Base-by-base conservation (phyloP, 129 eudicot genomes). In the Tanacetum coccineum region DNA sequence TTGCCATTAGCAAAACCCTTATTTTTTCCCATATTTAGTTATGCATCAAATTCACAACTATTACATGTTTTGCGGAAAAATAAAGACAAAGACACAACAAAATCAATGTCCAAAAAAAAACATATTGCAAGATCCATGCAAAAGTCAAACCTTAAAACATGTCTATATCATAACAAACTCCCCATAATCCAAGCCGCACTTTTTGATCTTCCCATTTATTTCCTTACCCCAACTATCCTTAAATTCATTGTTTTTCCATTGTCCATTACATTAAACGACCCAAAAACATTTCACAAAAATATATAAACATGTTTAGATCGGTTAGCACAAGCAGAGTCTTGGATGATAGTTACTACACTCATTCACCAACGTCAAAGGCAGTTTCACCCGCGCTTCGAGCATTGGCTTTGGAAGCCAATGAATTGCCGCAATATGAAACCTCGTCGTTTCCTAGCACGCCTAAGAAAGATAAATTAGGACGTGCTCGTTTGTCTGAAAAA, bases 401-500 rank as follows among this genome's bases (percentile, higher is more conserved):
- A 45, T 72, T 84, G 32, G 81, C 86, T 3, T 66, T 76, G 14
- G 95, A 83, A 64, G 68, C 79, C 13, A 45, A 64, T 60, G 85
- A 79, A 66, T 63, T 81, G 53, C 83, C 83, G 6, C 64, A 67
- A 7, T 68, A 73, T 56, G 90, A 84, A 64, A 52, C 80, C 3
- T 68, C 75, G 3, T 73, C 85, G n/a, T 47, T 63, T 14, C 73
- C 87, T 12, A 78, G 80, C 4, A 65, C 74, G 14, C 48, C 76
- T n/a, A 87, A 87, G 83, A 84, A 84, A 26, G 95, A 87, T 26
- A 84, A 70, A 57, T 68, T 76, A 52, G 51, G 68, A 10, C 87
- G 83, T 18, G 61, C 52, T 13, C 72, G 80, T 42, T 76, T 79
- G 46, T 82, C 87, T 1, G 95, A 81, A 22, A 79, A 79, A 63